phyloP scores from a whole-genome alignment of 192 early-diverging fungal genomes.

The Bifiguratus adelaidae region DNA sequence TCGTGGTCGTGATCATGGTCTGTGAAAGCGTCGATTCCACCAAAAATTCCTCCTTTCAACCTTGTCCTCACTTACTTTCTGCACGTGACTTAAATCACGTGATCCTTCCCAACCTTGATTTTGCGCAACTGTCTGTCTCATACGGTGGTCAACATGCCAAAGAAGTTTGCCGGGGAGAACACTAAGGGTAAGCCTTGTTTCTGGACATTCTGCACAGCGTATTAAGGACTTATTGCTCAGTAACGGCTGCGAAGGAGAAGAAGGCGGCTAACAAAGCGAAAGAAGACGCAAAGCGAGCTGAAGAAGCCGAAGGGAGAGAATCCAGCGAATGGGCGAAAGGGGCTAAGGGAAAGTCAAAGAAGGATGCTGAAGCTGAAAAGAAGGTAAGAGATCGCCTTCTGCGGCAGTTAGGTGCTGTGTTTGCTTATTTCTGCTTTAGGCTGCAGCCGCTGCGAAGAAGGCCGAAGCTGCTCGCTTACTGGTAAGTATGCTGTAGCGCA shows the following conservation, averaged over 20 bases:
- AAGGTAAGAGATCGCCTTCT: conserved; percentile 16
- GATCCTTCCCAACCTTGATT: too few species aligned
- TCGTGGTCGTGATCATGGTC: too few species aligned
- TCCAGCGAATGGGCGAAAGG: conserved; percentile 53
- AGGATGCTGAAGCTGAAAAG: conserved; percentile 46
- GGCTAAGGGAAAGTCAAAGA: conserved; percentile 51
- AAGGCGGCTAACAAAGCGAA: conserved; percentile 59
- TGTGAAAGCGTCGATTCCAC: too few species aligned
- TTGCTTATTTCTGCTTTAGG: conserved; percentile 13
- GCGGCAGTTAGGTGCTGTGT: not conserved
- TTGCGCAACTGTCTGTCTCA: too few species aligned
- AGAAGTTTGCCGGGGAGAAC: too few species aligned
- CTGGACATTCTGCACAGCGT: too few species aligned
- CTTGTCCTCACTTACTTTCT: too few species aligned
- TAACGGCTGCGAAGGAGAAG: conserved; percentile 58
- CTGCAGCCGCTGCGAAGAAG: conserved; percentile 36
- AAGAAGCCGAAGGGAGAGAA: conserved; percentile 45
- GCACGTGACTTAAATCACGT: too few species aligned
- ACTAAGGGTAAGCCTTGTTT: too few species aligned
- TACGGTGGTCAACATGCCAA: too few species aligned
- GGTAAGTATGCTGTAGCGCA: conserved; percentile 6
- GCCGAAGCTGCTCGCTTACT: conserved; percentile 35
- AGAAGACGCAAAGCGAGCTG: conserved; percentile 36
- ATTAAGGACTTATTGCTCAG: too few species aligned
- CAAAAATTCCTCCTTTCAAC: too few species aligned